phyloP scores from a whole-genome alignment of 768 basidiomycete genomes.

The Suillus luteus region DNA sequence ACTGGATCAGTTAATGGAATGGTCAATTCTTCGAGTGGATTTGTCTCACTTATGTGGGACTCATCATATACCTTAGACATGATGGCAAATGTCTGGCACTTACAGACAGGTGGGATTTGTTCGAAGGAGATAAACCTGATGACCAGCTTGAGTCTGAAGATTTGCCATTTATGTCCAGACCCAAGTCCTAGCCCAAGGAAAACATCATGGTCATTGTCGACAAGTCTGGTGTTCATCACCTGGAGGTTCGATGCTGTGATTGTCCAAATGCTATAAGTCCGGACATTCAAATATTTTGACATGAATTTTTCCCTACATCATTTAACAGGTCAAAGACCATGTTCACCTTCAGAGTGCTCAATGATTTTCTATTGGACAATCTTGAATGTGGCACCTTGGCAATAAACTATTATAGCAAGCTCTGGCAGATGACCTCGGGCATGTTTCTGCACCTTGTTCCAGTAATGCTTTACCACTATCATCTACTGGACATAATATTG shows the following conservation, averaged over 20 bases:
- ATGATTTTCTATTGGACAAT: constrained; percentile 8
- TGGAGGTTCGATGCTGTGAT: no score
- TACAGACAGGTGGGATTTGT: background rate
- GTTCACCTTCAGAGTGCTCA: background rate
- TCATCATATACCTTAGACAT: no score
- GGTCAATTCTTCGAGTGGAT: no score
- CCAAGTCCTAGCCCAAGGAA: no score
- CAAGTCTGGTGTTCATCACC: no score
- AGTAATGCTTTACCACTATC: background rate
- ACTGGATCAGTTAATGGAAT: no score
- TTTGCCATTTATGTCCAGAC: background rate
- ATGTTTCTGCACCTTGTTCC: background rate
- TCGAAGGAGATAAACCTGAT: background rate
- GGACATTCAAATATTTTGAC: no score
- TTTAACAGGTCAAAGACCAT: background rate
- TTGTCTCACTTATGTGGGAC: no score
- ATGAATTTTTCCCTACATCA: no score
- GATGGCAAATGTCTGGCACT: no score
- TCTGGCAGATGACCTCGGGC: background rate
- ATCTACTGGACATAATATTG: background rate
- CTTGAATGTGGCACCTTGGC: constrained; percentile 4
- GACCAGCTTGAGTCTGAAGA: background rate
- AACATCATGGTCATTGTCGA: no score
- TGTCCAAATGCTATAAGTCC: no score
- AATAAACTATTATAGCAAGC: constrained; percentile 6